phyloP scores from a whole-genome alignment of 345 rosid species.

The Draba incana region DNA sequence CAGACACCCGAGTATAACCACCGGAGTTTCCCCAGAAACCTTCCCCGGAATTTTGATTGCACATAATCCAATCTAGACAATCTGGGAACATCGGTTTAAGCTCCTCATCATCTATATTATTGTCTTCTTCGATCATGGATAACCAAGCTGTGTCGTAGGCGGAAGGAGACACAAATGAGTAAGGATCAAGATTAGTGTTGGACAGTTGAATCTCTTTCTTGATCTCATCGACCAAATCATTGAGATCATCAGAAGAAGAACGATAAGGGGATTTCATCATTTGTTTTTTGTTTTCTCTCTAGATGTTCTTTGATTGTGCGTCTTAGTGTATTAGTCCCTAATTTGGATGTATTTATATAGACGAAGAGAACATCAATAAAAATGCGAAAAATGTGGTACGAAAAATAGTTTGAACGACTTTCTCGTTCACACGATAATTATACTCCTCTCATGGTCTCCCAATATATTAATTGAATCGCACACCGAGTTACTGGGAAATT shows the following conservation, averaged over 20 bases:
- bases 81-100: conserved; percentile 55
- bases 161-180: conserved; percentile 48
- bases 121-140: conserved; percentile 53
- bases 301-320: conserved; percentile 2
- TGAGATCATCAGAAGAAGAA: conserved; percentile 29
- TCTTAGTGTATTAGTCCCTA: background rate
- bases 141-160: conserved; percentile 72
- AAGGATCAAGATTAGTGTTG: conserved; percentile 26
- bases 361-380: background rate
- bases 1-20: conserved; percentile 30
- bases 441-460: background rate
- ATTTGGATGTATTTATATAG: conserved; percentile 27
- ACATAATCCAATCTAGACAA: conserved; percentile 63
- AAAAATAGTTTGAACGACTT: conserved; percentile 1
- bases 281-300: background rate
- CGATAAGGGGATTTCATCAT: conserved; percentile 19
- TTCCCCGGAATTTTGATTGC: conserved; percentile 48
- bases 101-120: conserved; percentile 23
- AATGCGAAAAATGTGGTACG: conserved; percentile 16
- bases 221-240: conserved; percentile 40
- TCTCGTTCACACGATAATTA: background rate
- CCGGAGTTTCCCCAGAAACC: conserved; percentile 61
- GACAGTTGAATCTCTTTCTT: conserved; percentile 35
- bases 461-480: background rate
- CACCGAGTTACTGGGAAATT: background rate